Evolutionary conservation across 345 rosid genomes (phyloP), one percentile per base, ranked within the genome.

Genomic region (Turritis glabra): DNA sequence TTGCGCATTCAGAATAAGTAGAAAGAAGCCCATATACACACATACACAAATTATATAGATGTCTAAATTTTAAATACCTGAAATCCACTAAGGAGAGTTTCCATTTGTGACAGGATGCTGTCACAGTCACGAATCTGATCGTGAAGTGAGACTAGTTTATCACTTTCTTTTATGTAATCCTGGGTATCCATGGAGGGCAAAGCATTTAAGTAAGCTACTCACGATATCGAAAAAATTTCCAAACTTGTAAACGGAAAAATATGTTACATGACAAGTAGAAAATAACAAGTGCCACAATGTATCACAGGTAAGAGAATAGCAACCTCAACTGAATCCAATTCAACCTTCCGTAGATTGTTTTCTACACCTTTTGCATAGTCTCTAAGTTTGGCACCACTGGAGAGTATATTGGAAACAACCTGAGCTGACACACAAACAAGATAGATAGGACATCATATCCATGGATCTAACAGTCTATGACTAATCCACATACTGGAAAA

Each of bases 81-180:
- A 87, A 95, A 95, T 73, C 97, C 97, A 85, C 88, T 86, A 10
- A 95, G 94, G 72, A 92, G 96, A 50, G 91, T 88, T 81, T 95
- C 99, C 98, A 95, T 92, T 74, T 95, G 98, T 58, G 98, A 86
- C 83, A 95, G 82, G 66, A 95, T 95, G 82, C 76, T 69, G 80
- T 92, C 98, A 69, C 99, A 92, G 74, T 89, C 99, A 74, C 83
- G 89, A 86, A 95, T 95, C 84, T 92, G 99, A 77, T 92, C 90
- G 83, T 95, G 99, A 70, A 95, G 97, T 55, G 96, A 95, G 64
- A 95, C 92, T 54, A 92, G 81, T 79, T 89, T 95, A 77, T 92
- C 99, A 79, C 99, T 95, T 85, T 95, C 99, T 74, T 86, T 90
- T 57, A 92, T 92, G 82, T 95, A 95, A 78, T 95, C 97, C 99